Evolutionary conservation across 2,329 filamentous ascomycete species (phyloP).

Genomic region (Diaporthe sp.): DNA sequence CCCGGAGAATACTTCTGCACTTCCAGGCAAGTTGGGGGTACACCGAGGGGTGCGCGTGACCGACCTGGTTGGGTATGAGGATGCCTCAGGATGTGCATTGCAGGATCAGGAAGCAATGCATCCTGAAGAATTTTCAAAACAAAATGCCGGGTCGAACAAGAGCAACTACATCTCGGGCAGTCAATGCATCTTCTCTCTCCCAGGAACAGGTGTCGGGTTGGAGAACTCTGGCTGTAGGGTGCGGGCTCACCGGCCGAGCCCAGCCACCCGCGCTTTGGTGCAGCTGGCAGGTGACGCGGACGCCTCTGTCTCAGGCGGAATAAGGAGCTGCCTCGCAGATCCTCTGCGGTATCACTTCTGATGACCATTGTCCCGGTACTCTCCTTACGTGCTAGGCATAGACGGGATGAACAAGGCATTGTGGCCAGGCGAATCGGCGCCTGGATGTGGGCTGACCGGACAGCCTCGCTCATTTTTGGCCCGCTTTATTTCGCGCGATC

Average conservation of each 20-base stretch:
- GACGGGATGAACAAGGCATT: background rate
- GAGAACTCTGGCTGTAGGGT: background rate
- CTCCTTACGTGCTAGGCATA: background rate
- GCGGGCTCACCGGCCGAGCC: background rate
- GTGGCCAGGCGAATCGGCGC: background rate
- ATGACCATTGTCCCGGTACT: background rate
- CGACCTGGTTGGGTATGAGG: background rate
- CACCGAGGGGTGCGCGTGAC: background rate
- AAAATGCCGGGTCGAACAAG: background rate
- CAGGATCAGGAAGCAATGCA: background rate
- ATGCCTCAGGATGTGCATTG: background rate
- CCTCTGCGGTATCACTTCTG: too few relatives aligned
- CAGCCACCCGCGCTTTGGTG: background rate
- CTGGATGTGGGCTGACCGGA: background rate
- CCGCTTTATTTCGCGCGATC: background rate
- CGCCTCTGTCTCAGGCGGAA: background rate
- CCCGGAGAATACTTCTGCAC: background rate
- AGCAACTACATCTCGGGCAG: too few relatives aligned
- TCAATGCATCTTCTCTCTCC: background rate
- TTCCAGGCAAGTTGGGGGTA: background rate
- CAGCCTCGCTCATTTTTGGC: background rate
- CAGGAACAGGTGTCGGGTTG: too few relatives aligned
- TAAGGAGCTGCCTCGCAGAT: too few relatives aligned
- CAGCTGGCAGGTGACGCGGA: background rate
- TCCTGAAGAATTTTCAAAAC: background rate